These are phyloP conservation scores for Micractinium conductrix DNA, from an alignment of 139 green algal species.

Conservation along the genomic window DNA sequence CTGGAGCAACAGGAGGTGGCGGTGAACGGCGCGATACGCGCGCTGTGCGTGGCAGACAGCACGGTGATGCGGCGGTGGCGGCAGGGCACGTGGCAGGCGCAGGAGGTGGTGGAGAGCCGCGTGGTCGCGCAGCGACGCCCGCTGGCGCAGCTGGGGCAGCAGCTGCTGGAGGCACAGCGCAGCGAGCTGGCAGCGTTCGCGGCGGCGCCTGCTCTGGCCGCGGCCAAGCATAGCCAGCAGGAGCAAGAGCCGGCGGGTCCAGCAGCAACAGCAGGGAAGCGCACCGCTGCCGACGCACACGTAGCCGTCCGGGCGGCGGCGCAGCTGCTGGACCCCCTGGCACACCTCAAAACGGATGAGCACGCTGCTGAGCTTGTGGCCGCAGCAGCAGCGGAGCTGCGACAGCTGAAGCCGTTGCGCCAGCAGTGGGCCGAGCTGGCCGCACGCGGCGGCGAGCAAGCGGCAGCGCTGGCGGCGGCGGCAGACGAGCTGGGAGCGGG, in stretches of 20 bases:
- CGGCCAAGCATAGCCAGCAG: not conserved
- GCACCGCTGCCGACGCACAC: no score
- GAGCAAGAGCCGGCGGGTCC: not conserved
- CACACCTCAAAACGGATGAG: not conserved
- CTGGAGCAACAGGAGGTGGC: not conserved
- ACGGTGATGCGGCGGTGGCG: slow-evolving; percentile 14
- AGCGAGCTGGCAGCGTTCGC: slow-evolving; percentile 10
- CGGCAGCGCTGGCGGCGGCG: not conserved
- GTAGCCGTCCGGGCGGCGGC: not conserved
- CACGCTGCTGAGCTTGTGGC: not conserved
- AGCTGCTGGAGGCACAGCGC: slow-evolving; percentile 20
- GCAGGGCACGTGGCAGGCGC: slow-evolving; percentile 3
- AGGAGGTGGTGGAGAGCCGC: not conserved
- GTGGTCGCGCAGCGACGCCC: not conserved
- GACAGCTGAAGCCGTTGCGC: not conserved
- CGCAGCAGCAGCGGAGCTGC: not conserved
- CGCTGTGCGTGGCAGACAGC: slow-evolving; percentile 8
- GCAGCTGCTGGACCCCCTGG: not conserved
- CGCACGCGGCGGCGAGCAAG: not conserved
- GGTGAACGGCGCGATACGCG: not conserved
- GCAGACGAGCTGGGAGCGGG: not conserved
- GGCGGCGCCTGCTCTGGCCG: not conserved
- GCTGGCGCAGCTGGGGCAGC: not conserved
- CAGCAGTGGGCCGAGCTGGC: slow-evolving; percentile 13
- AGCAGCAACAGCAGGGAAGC: not conserved